Conservation (phyloP, 345 rosid species). For the Eucalyptus pumila region DNA sequence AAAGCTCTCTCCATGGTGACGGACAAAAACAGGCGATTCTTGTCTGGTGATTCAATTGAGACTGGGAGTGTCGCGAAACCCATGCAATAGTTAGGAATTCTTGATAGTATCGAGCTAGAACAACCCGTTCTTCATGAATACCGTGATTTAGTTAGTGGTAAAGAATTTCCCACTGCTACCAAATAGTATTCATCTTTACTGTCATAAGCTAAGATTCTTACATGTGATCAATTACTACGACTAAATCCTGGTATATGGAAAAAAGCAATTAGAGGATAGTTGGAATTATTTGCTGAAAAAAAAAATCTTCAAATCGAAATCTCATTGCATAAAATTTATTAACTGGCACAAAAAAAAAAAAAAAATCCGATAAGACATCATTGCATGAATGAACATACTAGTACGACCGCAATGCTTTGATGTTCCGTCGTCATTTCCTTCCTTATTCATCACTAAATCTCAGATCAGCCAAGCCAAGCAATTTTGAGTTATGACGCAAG, state of each 20-base stretch:
- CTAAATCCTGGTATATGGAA: background rate
- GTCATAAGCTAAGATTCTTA: background rate
- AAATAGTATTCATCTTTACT: too few species aligned
- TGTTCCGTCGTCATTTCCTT: background rate
- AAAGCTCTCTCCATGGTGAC: background rate
- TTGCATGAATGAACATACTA: background rate
- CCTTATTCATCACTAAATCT: background rate
- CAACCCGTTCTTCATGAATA: too few species aligned
- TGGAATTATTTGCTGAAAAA: background rate
- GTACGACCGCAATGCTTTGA: background rate
- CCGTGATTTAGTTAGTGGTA: too few species aligned
- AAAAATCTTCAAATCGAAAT: background rate
- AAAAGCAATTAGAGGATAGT: background rate
- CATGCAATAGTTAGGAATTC: too few species aligned
- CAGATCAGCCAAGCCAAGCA: background rate
- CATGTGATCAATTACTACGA: background rate
- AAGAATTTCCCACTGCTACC: too few species aligned
- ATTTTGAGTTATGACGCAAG: background rate
- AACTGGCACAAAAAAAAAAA: background rate
- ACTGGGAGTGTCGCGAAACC: too few species aligned
- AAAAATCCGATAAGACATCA: background rate
- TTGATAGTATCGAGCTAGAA: too few species aligned
- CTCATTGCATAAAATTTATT: background rate
- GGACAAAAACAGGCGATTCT: background rate
- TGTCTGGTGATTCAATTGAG: background rate